Conservation (phyloP, 306 rosid genomes). For the Trifolium dubium region DNA sequence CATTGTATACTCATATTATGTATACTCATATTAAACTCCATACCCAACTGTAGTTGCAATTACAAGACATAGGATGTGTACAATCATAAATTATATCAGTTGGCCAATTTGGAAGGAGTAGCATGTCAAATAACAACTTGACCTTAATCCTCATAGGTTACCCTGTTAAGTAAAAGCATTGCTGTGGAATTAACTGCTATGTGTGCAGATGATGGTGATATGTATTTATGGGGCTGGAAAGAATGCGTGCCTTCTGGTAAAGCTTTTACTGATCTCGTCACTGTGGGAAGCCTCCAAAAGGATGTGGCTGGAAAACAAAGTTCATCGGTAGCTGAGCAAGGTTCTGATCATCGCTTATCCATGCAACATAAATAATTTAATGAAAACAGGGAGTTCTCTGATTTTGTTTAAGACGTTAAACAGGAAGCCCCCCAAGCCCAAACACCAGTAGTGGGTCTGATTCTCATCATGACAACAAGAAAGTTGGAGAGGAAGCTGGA, state of each 20-base stretch:
- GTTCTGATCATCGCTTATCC: constrained; percentile 41
- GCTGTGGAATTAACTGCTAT: constrained; percentile 21
- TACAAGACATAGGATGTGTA: constrained; percentile 6
- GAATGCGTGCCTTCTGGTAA: constrained; percentile 89
- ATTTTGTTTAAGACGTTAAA: constrained; percentile 44
- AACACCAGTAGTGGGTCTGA: constrained; percentile 60
- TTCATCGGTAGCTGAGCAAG: constrained; percentile 64
- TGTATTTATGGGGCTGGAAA: constrained; percentile 94
- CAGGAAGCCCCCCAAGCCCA: constrained; percentile 65
- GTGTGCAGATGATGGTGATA: constrained; percentile 68
- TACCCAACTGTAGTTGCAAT: neutral
- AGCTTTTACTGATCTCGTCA: constrained; percentile 56
- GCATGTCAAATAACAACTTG: neutral
- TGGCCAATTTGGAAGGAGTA: constrained; percentile 5
- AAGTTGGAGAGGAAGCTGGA: constrained; percentile 62
- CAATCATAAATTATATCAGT: too few relatives aligned
- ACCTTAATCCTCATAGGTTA: constrained; percentile 2
- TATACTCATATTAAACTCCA: neutral
- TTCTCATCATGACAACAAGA: constrained; percentile 62
- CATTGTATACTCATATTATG: neutral
- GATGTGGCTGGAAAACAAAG: constrained; percentile 58
- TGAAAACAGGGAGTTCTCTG: constrained; percentile 36
- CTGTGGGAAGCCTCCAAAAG: constrained; percentile 53
- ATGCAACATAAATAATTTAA: constrained; percentile 29
- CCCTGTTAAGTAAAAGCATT: constrained; percentile 18